Percentiles rank a stretch among this genome's conserved stretches.
Conservation (phyloP, 306 rosid genomes). For the Lablab purpureus region DNA sequence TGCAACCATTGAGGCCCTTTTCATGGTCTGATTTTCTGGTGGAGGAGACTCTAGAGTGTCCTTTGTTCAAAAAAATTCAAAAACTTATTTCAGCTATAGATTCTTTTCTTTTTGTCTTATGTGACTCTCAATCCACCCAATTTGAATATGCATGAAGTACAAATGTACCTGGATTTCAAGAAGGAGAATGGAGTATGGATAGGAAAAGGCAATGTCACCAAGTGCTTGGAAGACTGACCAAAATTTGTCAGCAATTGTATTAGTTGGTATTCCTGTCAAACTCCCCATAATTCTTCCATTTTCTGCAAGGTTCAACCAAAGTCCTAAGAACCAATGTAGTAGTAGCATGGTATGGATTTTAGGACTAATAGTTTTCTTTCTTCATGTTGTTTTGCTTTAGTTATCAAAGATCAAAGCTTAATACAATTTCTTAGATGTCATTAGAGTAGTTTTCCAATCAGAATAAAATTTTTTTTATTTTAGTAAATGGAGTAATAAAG, state of each 20-base stretch:
- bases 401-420: background rate
- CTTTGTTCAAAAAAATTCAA: conserved; percentile 51
- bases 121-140: background rate
- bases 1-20: conserved; percentile 72
- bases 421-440: background rate
- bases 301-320: conserved; percentile 56
- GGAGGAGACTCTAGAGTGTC: conserved; percentile 89
- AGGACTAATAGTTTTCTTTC: conserved; percentile 11
- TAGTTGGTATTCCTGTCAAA: conserved; percentile 61
- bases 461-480: background rate
- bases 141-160: conserved; percentile 13
- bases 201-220: conserved; percentile 83
- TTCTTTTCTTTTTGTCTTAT: background rate
- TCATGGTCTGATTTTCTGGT: conserved; percentile 84
- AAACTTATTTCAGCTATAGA: conserved; percentile 27
- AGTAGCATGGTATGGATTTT: conserved; percentile 18
- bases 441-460: background rate
- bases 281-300: conserved; percentile 80
- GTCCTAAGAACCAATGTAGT: conserved; percentile 28
- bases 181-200: conserved; percentile 79
- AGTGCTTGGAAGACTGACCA: conserved; percentile 81
- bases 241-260: conserved; percentile 56
- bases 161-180: conserved; percentile 77
- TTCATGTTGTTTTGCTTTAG: background rate
- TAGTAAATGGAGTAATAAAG: background rate